Base-by-base conservation (phyloP, 2,329 filamentous ascomycete species). In the Magnaporthiopsis poae region DNA sequence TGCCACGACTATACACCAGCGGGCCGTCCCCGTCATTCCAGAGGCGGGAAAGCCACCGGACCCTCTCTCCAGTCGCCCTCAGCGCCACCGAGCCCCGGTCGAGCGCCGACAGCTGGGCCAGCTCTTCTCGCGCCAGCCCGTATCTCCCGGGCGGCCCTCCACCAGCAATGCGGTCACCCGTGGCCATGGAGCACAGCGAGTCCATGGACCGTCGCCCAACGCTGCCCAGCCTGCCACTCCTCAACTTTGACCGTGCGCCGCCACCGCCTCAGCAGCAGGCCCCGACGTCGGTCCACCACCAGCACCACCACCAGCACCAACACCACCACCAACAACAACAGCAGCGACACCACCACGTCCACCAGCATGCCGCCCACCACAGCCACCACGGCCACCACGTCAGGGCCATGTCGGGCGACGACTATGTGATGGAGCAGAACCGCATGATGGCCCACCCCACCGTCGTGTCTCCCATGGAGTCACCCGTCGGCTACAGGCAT, bases 1-100 rank as follows among this genome's bases (percentile, higher is more conserved):
- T 84, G 18, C 82, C 83, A 35, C 77, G 83, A 56, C 74, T 81
- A 39, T 83, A 81, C 70, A 75, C 74, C 62, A 60, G 77, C 65
- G 62, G 65, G 63, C 56, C 64, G 65, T 21, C 33, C 59, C 27
- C 35, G 15, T n/a, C 61, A 21, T 27, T 15, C 71, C 71, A 66
- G 61, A 67, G 68, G 65, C 74, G 74, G 36, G 76, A 76, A 18
- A 73, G 39, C 78, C 39, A 46, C 39, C 80, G 27, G 72, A 72
- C 62, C 35, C 71, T 66, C 60, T 72, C 63, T 12, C 63, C 63
- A 18, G 63, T 52, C 46, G 59, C 35, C 25, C 52, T 65, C 18
- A 59, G 63, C 56, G 63, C 46, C 29, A 31, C 25, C 60, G 52
- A 27, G 61, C 66, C 68, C 62, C 71, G 71, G 64, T 69, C 71